Base-by-base conservation (phyloP, 192 early-diverging fungal species). In the Podila minutissima region DNA sequence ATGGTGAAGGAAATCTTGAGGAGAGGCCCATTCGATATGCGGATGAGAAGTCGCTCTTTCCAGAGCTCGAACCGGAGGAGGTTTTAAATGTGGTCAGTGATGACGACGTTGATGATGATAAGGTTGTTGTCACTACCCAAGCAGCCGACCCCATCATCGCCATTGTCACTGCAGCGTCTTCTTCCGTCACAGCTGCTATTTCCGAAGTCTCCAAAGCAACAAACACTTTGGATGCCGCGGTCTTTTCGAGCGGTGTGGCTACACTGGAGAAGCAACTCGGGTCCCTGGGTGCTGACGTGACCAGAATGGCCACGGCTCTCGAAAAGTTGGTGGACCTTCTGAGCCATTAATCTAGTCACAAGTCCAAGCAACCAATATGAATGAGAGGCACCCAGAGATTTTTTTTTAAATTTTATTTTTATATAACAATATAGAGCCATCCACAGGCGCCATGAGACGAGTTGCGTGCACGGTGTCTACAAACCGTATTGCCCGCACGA, bases 251-350 rank as follows among this genome's bases (percentile, higher is more conserved):
- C 12, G 66, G 75, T 37, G 63, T 78, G 49, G 60, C 69, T 9
- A 57, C 67, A 13, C 35, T 83, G 15, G 84, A 86, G 29, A 71
- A 66, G 63, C 59, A 73, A 26, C 69, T 86, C n/a, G 77, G 79
- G 66, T 78, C 81, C 4, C 46, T 86, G 57, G 82, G 82, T 49
- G 59, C 70, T 11, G 82, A 83, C 63, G 63, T 86, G 6, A 69
- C 69, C 20, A 41, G 81, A 19, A 82, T 82, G 67, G 84, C 84
- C 13, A 85, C 74, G 1, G 74, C 82, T 0, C 65, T 83, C 28
- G 82, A 83, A 22, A 65, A 71, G 59, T 32, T 83, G 24, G 82
- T 83, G 24, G 49, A 48, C 12, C 67, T 83, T 35, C 31, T 83
- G 57, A 65, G 74, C 24, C 74, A 72, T 35, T 76, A 70, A 48